Conservation (phyloP, 1,284 basidiomycete genomes). For the Microbotryum saponariae region DNA sequence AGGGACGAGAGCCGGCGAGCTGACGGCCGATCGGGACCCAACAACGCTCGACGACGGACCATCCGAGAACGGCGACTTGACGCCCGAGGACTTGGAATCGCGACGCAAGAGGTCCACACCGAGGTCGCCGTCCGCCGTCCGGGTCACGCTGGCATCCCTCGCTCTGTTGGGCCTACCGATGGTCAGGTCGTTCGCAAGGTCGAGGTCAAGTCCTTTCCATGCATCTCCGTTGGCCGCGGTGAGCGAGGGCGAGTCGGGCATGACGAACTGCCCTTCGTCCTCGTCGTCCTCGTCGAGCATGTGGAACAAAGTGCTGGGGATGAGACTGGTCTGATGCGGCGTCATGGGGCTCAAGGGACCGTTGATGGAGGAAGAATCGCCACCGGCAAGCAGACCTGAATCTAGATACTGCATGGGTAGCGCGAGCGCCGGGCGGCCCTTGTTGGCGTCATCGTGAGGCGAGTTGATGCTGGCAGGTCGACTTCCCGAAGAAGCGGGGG, state of each 20-base stretch:
- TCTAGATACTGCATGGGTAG: conserved; percentile 34
- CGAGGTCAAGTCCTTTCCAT: conserved; percentile 25
- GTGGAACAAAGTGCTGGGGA: conserved; percentile 36
- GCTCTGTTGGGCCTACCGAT: no score
- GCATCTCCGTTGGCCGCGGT: conserved; percentile 11
- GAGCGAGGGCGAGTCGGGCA: conserved; percentile 29
- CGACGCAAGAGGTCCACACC: no score
- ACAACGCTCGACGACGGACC: background rate
- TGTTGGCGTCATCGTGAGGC: background rate
- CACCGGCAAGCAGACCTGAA: conserved; percentile 24
- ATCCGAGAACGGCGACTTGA: no score
- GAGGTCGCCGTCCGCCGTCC: no score
- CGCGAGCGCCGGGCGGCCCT: conserved; percentile 13
- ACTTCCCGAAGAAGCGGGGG: conserved; percentile 1
- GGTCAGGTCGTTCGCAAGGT: conserved; percentile 9
- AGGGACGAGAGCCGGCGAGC: background rate
- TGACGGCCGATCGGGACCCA: background rate
- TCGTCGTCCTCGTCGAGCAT: conserved; percentile 40
- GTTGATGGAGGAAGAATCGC: conserved; percentile 15
- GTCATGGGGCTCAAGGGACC: conserved; percentile 37
- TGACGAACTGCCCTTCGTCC: conserved; percentile 26
- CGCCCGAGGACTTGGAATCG: no score
- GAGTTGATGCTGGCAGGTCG: background rate
- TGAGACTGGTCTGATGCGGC: conserved; percentile 36
- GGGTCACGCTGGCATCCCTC: no score